Conservation (phyloP, 441 rosid species). For the Capsella rubella region DNA sequence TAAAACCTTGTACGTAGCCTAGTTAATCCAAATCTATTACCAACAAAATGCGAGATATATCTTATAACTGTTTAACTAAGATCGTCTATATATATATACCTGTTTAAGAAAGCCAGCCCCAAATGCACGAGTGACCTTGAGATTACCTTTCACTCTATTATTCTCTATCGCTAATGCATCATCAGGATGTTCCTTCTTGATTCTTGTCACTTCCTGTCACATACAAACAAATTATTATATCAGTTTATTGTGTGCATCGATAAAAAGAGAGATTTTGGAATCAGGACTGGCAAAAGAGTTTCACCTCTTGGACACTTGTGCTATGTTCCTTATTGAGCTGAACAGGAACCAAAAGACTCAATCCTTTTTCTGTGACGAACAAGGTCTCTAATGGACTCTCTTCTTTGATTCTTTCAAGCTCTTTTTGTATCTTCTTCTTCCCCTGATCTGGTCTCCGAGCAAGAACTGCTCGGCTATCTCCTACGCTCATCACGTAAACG, state of each 20-base stretch:
- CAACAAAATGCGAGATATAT: neutral
- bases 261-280: neutral
- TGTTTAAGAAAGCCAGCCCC: slow-evolving; percentile 79
- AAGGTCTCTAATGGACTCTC: slow-evolving; percentile 40
- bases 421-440: slow-evolving; percentile 41
- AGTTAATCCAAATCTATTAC: neutral
- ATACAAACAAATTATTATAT: neutral
- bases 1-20: neutral
- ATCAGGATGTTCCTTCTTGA: slow-evolving; percentile 66
- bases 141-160: slow-evolving; percentile 68
- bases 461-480: slow-evolving; percentile 72
- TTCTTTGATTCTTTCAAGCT: slow-evolving; percentile 48
- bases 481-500: slow-evolving; percentile 71
- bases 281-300: neutral
- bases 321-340: slow-evolving; percentile 77
- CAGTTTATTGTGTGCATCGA: neutral
- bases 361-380: slow-evolving; percentile 43
- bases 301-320: slow-evolving; percentile 63
- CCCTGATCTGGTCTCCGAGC: slow-evolving; percentile 46
- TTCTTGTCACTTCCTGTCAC: slow-evolving; percentile 66
- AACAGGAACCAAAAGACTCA: slow-evolving; percentile 46
- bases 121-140: slow-evolving; percentile 80
- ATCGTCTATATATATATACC: slow-evolving; percentile 31
- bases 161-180: slow-evolving; percentile 58
- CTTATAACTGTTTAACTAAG: neutral